Percentiles rank a stretch among this genome's conserved stretches.
These are phyloP conservation scores for Ustilago xerochloae DNA, from an alignment of 1,284 basidiomycete species.

Conservation along the genomic window DNA sequence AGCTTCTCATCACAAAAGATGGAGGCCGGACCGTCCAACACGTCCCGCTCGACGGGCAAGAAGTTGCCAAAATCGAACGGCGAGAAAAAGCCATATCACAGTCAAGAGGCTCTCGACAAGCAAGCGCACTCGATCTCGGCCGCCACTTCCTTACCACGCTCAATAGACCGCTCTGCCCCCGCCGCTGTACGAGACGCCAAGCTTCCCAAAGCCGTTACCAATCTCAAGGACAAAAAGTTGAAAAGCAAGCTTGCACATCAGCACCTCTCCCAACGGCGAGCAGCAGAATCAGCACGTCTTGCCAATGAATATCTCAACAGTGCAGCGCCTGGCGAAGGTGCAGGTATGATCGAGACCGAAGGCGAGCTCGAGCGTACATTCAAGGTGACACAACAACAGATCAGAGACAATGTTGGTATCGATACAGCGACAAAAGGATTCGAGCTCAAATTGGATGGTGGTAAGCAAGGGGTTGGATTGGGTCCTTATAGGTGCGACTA, in stretches of 20 bases:
- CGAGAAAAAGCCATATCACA: conserved; percentile 37
- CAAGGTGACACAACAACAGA: conserved; percentile 84
- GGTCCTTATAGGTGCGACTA: conserved; percentile 86
- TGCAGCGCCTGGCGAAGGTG: conserved; percentile 70
- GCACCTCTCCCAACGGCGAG: conserved; percentile 57
- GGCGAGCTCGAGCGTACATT: conserved; percentile 87
- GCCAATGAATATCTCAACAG: conserved; percentile 65
- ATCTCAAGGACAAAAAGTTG: conserved; percentile 65
- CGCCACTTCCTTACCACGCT: conserved; percentile 58
- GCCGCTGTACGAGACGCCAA: conserved; percentile 46
- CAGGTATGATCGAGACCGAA: conserved; percentile 79
- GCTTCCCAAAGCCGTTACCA: conserved; percentile 57
- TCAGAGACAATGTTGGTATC: conserved; percentile 77
- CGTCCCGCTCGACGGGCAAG: conserved; percentile 14
- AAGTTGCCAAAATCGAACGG: conserved; percentile 5
- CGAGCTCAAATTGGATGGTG: conserved; percentile 84
- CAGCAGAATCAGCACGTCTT: conserved; percentile 57
- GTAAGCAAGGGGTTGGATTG: conserved; percentile 55
- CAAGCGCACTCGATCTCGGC: conserved; percentile 59
- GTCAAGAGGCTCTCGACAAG: conserved; percentile 53
- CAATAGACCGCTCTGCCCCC: conserved; percentile 57
- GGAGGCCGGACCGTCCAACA: conserved; percentile 47
- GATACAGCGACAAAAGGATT: conserved; percentile 80
- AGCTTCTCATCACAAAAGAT: conserved; percentile 6
- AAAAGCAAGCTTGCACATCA: conserved; percentile 60